phyloP scores from a whole-genome alignment of 768 basidiomycete species.

The Symmetrospora coprosmae region DNA sequence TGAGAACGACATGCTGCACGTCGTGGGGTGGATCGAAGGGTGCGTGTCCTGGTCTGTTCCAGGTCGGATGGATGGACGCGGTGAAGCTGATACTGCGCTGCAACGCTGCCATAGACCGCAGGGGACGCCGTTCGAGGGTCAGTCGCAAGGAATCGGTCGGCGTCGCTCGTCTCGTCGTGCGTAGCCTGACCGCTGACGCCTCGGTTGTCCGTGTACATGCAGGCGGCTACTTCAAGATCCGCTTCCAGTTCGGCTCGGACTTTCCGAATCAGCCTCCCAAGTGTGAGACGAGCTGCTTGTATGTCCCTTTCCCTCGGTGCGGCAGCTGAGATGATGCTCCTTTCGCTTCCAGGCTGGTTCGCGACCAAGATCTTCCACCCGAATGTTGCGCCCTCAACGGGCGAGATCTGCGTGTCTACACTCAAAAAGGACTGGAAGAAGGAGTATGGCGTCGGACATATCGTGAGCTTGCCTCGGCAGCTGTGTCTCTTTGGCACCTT shows the following conservation, averaged over 20 bases:
- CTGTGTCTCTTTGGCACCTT: neutral
- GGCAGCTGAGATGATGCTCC: neutral
- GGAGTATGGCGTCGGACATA: slow-evolving; percentile 76
- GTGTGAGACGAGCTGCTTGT: slow-evolving; percentile 45
- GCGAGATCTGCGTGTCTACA: slow-evolving; percentile 77
- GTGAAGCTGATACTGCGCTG: neutral
- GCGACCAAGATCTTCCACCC: slow-evolving; percentile 94
- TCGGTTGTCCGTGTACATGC: neutral
- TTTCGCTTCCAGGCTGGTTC: slow-evolving; percentile 57
- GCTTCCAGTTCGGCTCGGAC: slow-evolving; percentile 81
- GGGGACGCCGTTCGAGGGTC: slow-evolving; percentile 53
- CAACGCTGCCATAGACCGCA: slow-evolving; percentile 35
- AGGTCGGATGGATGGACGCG: no score
- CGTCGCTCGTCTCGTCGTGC: neutral
- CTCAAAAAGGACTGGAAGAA: slow-evolving; percentile 86
- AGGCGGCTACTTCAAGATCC: slow-evolving; percentile 55
- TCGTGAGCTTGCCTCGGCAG: slow-evolving; percentile 34
- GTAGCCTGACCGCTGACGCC: neutral
- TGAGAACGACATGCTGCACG: slow-evolving; percentile 10
- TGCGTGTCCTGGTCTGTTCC: neutral
- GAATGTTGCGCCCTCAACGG: slow-evolving; percentile 73
- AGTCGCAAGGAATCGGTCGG: neutral
- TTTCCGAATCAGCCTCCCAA: slow-evolving; percentile 89
- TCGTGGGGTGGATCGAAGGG: slow-evolving; percentile 21
- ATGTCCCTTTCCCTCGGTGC: neutral